Evolutionary conservation across 371 early-diverging fungal genomes (phyloP).

Genomic region (Blyttiomyces sp.): DNA sequence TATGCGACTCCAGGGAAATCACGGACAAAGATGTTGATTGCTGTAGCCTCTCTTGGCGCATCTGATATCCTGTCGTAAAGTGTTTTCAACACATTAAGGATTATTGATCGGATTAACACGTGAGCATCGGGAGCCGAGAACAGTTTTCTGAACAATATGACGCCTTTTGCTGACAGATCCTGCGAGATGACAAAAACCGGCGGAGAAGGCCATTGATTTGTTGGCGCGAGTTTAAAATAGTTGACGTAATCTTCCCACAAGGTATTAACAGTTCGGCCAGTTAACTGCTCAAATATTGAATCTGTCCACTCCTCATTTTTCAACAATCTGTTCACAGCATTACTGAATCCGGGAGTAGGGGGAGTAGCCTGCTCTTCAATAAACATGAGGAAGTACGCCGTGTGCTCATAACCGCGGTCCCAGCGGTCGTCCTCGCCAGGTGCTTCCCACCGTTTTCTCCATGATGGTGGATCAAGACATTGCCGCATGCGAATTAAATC

Average conservation of each 20-base stretch:
- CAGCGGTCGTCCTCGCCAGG: constrained; percentile 7
- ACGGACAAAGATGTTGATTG: background rate
- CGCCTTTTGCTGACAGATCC: too few species aligned
- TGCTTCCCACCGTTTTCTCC: constrained; percentile 9
- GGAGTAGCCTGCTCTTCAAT: constrained; percentile 16
- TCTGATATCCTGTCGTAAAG: background rate
- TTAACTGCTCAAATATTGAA: background rate
- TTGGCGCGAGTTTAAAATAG: background rate
- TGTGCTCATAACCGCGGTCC: constrained; percentile 38
- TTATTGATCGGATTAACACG: too few species aligned
- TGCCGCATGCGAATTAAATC: constrained; percentile 33
- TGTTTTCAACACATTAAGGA: background rate
- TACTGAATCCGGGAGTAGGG: constrained; percentile 6
- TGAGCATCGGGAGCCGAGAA: background rate
- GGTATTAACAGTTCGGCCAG: background rate
- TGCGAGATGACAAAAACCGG: too few species aligned
- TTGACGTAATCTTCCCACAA: constrained; percentile 14
- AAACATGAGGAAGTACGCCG: constrained; percentile 41
- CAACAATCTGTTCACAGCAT: constrained; percentile 8
- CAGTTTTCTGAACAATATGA: background rate
- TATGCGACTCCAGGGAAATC: constrained; percentile 20
- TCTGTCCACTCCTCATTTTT: constrained; percentile 7
- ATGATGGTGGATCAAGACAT: constrained; percentile 24
- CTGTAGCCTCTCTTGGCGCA: background rate
- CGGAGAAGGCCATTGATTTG: too few species aligned